Evolutionary conservation across 2,329 filamentous ascomycete species (phyloP).

Genomic region (Claviceps purpurea): DNA sequence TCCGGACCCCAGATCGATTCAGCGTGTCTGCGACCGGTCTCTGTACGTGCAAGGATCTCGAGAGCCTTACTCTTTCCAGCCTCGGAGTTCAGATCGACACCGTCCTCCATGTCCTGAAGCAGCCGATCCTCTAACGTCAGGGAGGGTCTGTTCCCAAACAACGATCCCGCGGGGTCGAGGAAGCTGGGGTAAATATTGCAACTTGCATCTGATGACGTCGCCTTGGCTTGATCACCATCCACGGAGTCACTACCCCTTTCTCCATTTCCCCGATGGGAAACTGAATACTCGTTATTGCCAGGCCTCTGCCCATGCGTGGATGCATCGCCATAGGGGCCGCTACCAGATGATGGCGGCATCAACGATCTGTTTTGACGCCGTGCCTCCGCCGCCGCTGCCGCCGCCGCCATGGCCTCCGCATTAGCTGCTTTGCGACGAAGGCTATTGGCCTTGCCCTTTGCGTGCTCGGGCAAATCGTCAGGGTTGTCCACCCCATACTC

Average conservation of each 20-base stretch:
- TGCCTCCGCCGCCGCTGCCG: conserved; percentile 24
- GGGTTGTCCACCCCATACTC: conserved; percentile 81
- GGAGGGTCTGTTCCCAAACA: conserved; percentile 26
- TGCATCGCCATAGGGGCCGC: conserved; percentile 13
- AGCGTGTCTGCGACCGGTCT: conserved; percentile 34
- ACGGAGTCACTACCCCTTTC: background rate
- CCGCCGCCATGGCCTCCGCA: conserved; percentile 36
- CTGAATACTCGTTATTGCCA: conserved; percentile 6
- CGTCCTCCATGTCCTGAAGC: conserved; percentile 32
- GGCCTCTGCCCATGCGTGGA: conserved; percentile 12
- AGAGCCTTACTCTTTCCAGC: conserved; percentile 36
- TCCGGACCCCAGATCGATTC: conserved; percentile 37
- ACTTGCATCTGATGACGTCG: conserved; percentile 28
- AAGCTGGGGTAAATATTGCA: conserved; percentile 28
- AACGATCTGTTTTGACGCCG: conserved; percentile 10
- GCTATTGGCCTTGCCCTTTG: conserved; percentile 64
- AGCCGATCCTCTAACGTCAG: conserved; percentile 37
- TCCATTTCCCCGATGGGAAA: conserved; percentile 2
- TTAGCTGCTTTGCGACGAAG: conserved; percentile 58
- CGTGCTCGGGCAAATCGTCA: conserved; percentile 74
- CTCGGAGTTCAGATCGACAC: conserved; percentile 30
- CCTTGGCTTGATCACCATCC: conserved; percentile 15
- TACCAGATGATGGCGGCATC: conserved; percentile 10
- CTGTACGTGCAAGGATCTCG: conserved; percentile 38
- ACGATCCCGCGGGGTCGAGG: conserved; percentile 28